A percentile compares a stretch with the other conserved stretches of the same genome.
Conservation (phyloP, 2,329 filamentous ascomycete species). For the Phialophora chinensis region DNA sequence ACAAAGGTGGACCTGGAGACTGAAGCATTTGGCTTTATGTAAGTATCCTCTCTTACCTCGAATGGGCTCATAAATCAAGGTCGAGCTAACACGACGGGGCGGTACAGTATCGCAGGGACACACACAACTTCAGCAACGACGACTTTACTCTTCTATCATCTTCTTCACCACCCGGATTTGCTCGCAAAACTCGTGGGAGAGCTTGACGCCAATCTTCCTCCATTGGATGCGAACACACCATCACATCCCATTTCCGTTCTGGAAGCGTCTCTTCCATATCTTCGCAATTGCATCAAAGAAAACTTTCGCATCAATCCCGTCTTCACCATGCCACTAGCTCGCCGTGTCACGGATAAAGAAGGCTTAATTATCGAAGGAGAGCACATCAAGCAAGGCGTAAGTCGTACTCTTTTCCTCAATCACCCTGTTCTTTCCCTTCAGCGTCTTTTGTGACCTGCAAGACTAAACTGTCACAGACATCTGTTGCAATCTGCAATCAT, state of each 20-base stretch:
- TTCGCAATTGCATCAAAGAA: constrained; percentile 43
- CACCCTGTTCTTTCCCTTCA: constrained; percentile 17
- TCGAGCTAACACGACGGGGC: constrained; percentile 24
- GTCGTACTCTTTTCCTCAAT: constrained; percentile 31
- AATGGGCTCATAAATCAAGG: background rate
- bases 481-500: too few relatives aligned
- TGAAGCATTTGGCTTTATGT: constrained; percentile 50
- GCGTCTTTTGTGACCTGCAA: too few relatives aligned
- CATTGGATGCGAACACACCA: constrained; percentile 28
- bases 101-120: constrained; percentile 42
- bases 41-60: constrained; percentile 16
- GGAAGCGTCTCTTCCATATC: constrained; percentile 42
- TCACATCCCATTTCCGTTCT: constrained; percentile 37
- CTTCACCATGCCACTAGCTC: constrained; percentile 45
- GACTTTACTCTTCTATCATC: constrained; percentile 44
- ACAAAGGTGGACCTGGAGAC: constrained; percentile 44
- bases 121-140: constrained; percentile 45
- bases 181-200: constrained; percentile 39
- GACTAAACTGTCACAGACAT: too few relatives aligned
- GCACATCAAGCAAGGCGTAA: constrained; percentile 41
- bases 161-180: constrained; percentile 42
- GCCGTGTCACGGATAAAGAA: constrained; percentile 40
- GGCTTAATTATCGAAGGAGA: constrained; percentile 41
- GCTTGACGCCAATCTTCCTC: constrained; percentile 24
- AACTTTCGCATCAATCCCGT: constrained; percentile 47